Evolutionary conservation across 164 flowering plant species (phyloP).

Genomic region (Buxus sempervirens): DNA sequence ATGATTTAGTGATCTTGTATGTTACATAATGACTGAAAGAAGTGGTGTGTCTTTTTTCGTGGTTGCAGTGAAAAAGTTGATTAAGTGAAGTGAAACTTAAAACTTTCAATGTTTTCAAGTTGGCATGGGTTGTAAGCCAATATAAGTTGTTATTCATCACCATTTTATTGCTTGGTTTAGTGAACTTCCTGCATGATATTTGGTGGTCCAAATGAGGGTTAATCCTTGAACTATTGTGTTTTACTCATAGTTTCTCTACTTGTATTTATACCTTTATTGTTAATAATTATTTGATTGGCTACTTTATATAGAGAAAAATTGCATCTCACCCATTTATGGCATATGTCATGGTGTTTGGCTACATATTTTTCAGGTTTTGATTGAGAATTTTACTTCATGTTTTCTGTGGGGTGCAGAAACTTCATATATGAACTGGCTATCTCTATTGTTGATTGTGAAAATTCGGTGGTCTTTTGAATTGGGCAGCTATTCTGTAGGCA

Average conservation of each 20-base stretch:
- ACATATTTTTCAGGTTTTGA: not conserved
- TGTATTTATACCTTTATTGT: not conserved
- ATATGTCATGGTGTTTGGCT: not conserved
- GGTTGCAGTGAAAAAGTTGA: no score
- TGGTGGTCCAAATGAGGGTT: not conserved
- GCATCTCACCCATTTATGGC: no score
- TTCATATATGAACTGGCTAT: not conserved
- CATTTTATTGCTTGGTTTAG: no score
- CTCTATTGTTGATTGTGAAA: not conserved
- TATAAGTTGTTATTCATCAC: not conserved
- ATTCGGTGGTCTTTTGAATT: not conserved
- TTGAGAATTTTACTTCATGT: not conserved
- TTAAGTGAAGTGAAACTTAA: no score
- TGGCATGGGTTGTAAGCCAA: not conserved
- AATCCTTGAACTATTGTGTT: not conserved
- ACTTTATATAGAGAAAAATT: not conserved
- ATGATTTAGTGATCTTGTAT: no score
- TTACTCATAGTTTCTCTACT: no score
- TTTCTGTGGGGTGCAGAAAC: not conserved
- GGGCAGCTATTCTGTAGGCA: not conserved
- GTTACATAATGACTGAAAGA: no score
- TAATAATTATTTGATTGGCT: not conserved
- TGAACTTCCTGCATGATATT: not conserved
- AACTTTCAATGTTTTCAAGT: no score
- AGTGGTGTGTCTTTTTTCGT: no score